Evolutionary conservation across 1,284 basidiomycete species (phyloP), one percentile per base, ranked within the genome.

Genomic region (Cutaneotrichosporon mucoides): DNA sequence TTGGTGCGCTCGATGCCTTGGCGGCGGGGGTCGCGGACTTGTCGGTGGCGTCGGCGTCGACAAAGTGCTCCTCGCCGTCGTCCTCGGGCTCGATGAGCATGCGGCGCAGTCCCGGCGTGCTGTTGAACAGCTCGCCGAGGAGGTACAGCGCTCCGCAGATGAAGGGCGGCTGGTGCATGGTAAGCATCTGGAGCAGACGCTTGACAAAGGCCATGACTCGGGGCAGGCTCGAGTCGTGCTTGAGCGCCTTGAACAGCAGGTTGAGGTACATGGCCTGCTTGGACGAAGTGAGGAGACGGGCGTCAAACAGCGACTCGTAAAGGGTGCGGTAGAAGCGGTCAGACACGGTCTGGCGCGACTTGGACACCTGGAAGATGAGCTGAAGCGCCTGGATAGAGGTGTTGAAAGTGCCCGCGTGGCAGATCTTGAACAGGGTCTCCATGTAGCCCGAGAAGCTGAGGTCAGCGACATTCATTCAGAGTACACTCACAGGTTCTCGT

Each of bases 261-360:
- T 99, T 99, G 66, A 99, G 84, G 76, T 97, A 99, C 88, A 99
- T 91, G 7, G 94, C 92, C 76, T 98, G 93, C 75, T 99, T 98
- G 36, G 89, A 90, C 13, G 92, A 92, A 1, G 83, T 82, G 13
- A 86, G 82, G 5, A 99, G 82, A 10, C 96, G 86, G 0, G 82
- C 80, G 70, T 99, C 95, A 41, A 89, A 84, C 6, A 99, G 81
- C 2, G 92, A 94, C 36, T 88, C 85, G 73, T 99, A 99, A 0
- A 99, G 81, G 0, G 91, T 87, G 50, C 92, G 86, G 79, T 93
- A 97, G 80, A 92, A 99, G 40, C 96, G 84, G 68, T 92, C 87
- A 2, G 84, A 82, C 12, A 93, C 83, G 1, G 85, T 80, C 65
- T 78, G 69, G 50, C 78, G 75, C 2, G 77, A 69, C 43, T 77